These are phyloP conservation scores for Fusarium sp. DNA, from an alignment of 2,329 filamentous ascomycete species.

Conservation along the genomic window DNA sequence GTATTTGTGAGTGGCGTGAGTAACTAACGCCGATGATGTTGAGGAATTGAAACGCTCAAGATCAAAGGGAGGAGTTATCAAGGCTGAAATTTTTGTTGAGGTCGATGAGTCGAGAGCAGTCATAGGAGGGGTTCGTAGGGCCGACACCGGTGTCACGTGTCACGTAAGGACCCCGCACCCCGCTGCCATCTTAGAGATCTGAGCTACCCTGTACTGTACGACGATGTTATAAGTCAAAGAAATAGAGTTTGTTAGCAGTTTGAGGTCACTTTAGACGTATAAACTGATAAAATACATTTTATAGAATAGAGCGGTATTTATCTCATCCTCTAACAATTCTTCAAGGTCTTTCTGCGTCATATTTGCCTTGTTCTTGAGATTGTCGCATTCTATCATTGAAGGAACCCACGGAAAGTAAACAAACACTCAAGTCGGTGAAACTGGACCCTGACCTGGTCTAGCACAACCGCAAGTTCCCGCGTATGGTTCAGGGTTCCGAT, in stretches of 20 bases:
- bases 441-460: constrained; percentile 21
- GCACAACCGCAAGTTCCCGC: constrained; percentile 13
- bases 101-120: too few species aligned
- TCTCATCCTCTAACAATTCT: accelerated
- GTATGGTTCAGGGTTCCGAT: background rate
- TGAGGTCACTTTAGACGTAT: accelerated
- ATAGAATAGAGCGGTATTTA: accelerated
- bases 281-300: accelerated
- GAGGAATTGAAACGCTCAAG: too few species aligned
- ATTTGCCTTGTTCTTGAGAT: background rate
- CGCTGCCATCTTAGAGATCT: too few species aligned
- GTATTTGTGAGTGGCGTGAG: background rate
- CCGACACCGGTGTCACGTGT: too few species aligned
- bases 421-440: background rate
- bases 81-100: too few species aligned
- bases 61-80: too few species aligned
- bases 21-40: too few species aligned
- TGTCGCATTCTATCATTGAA: background rate
- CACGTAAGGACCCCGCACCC: too few species aligned
- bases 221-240: background rate
- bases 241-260: accelerated
- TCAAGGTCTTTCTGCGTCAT: accelerated
- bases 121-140: too few species aligned
- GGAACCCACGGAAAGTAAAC: constrained; percentile 4
- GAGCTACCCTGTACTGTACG: constrained; percentile 9